Evolutionary conservation across 2,329 filamentous ascomycete species (phyloP).

Genomic region (Diaporthe sp.): DNA sequence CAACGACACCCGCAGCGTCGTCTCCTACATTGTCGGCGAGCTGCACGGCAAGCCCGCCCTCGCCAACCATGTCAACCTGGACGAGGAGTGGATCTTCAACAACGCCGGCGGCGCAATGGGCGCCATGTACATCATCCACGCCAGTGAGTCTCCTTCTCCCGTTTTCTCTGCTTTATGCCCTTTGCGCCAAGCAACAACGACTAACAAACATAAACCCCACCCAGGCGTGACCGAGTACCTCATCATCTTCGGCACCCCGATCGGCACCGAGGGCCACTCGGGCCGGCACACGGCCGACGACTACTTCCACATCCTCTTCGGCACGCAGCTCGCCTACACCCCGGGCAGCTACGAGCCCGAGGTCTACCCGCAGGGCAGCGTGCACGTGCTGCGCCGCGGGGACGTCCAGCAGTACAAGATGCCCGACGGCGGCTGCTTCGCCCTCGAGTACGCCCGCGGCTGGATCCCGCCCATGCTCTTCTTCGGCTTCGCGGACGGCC

Average conservation of each 20-base stretch:
- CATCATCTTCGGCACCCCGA: constrained; percentile 86
- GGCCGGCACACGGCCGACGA: constrained; percentile 93
- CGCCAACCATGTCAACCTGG: constrained; percentile 71
- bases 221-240: constrained; percentile 88
- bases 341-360: constrained; percentile 77
- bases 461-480: constrained; percentile 96
- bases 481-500: constrained; percentile 87
- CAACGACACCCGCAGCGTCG: constrained; percentile 79
- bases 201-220: constrained; percentile 13
- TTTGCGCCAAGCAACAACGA: constrained; percentile 26
- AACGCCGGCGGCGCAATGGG: constrained; percentile 94
- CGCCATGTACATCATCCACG: constrained; percentile 90
- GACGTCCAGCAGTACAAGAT: constrained; percentile 87
- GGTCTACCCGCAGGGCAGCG: constrained; percentile 76
- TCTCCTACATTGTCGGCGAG: constrained; percentile 78
- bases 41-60: constrained; percentile 68
- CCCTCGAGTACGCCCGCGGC: constrained; percentile 85
- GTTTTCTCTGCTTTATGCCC: not conserved
- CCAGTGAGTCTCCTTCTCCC: constrained; percentile 68
- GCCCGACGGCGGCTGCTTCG: constrained; percentile 78
- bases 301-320: constrained; percentile 91
- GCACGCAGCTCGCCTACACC: constrained; percentile 82
- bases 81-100: constrained; percentile 92
- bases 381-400: constrained; percentile 81
- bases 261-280: constrained; percentile 89